Evolutionary conservation across 1,284 basidiomycete genomes (phyloP).

Genomic region (Microbotryum intermedium): DNA sequence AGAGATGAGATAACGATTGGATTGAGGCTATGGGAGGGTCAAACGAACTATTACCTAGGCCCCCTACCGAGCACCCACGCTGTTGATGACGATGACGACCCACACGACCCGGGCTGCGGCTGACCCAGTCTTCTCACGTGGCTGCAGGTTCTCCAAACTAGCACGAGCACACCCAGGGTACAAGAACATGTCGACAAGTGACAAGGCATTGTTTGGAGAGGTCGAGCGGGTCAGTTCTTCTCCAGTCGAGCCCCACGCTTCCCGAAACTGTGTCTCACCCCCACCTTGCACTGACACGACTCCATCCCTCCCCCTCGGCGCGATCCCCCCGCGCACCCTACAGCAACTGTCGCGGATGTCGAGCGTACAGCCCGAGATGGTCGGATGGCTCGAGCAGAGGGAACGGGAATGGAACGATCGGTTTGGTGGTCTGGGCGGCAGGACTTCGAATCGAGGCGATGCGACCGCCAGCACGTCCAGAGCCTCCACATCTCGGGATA

Average conservation of each 20-base stretch:
- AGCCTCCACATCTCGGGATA: neutral
- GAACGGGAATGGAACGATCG: neutral
- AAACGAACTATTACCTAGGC: too few relatives aligned
- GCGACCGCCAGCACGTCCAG: neutral
- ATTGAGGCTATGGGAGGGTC: too few relatives aligned
- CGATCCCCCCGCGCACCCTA: neutral
- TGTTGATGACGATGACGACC: too few relatives aligned
- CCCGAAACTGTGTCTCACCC: neutral
- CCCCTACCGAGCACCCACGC: too few relatives aligned
- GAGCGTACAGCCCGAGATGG: neutral
- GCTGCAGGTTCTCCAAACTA: neutral
- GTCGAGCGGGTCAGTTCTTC: neutral
- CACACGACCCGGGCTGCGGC: neutral
- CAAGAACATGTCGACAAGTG: neutral
- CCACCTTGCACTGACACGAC: neutral
- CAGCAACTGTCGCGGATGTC: neutral
- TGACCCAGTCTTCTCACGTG: neutral
- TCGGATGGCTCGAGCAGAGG: constrained; percentile 8
- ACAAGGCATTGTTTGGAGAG: neutral
- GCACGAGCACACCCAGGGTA: neutral
- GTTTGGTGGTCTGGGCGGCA: neutral
- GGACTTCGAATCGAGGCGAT: neutral
- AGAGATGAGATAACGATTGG: too few relatives aligned
- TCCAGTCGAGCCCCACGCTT: neutral
- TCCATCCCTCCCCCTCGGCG: neutral